Evolutionary conservation across 495 filamentous ascomycete genomes (phyloP).

Genomic region (Pseudoneurospora amorphoporcata): DNA sequence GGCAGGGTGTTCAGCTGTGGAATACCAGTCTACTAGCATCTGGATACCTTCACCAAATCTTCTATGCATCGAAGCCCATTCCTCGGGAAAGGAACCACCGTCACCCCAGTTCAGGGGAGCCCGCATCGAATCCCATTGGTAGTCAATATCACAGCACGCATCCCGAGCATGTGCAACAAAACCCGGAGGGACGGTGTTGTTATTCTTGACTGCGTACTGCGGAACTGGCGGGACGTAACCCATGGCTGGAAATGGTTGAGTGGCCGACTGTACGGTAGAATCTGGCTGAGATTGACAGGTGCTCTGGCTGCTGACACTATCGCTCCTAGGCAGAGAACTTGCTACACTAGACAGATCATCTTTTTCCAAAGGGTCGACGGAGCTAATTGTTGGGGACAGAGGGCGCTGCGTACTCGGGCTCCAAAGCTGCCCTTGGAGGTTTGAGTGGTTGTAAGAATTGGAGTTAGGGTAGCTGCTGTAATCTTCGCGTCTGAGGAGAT

Average conservation of each 20-base stretch:
- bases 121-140: constrained; percentile 89
- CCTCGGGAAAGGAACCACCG: constrained; percentile 81
- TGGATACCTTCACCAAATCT: constrained; percentile 70
- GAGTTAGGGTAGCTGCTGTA: constrained; percentile 39
- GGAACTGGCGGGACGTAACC: constrained; percentile 69
- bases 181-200: constrained; percentile 72
- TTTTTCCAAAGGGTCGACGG: constrained; percentile 13
- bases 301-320: constrained; percentile 10
- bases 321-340: constrained; percentile 16
- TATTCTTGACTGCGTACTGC: constrained; percentile 69
- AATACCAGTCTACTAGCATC: constrained; percentile 73
- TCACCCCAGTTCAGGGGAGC: constrained; percentile 67
- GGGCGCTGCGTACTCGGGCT: constrained; percentile 8
- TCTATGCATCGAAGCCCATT: constrained; percentile 91
- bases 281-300: background rate
- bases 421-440: constrained; percentile 32
- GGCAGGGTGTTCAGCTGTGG: constrained; percentile 39
- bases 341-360: constrained; percentile 11
- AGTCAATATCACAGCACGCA: constrained; percentile 76
- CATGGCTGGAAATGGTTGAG: background rate
- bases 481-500: constrained; percentile 63
- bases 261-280: constrained; percentile 4
- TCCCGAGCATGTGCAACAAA: constrained; percentile 90
- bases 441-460: constrained; percentile 22
- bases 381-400: background rate